Percentiles rank a stretch among this genome's conserved stretches.
phyloP scores from a whole-genome alignment of 371 early-diverging fungal species.

The Apophysomyces sp. region DNA sequence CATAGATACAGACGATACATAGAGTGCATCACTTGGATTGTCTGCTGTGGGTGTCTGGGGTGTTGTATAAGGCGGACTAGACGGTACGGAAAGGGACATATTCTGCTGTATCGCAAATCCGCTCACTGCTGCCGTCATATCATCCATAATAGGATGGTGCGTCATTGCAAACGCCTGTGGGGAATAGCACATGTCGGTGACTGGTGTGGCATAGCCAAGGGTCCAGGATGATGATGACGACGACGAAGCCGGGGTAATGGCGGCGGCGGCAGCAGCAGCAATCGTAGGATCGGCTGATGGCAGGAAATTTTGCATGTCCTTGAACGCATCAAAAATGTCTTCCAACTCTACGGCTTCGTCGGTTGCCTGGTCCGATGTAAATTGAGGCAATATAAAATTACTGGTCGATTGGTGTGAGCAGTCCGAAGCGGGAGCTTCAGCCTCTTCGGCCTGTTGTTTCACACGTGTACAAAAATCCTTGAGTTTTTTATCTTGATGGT shows the following conservation, averaged over 20 bases:
- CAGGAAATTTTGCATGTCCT: conserved; percentile 8
- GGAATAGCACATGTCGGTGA: conserved; percentile 1
- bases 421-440: neutral
- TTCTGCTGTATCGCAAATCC: conserved; percentile 4
- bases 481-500: conserved; percentile 16
- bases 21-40: conserved; percentile 13
- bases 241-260: neutral
- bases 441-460: neutral
- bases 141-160: neutral
- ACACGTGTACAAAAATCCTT: conserved; percentile 3
- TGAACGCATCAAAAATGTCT: conserved; percentile 28
- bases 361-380: conserved; percentile 48
- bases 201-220: neutral
- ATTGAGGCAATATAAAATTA: conserved; percentile 36
- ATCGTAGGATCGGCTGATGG: neutral
- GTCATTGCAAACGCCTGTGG: neutral
- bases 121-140: neutral
- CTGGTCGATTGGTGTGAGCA: neutral
- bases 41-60: conserved; percentile 4
- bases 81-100: conserved; percentile 24
- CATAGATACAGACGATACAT: conserved; percentile 13
- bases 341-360: conserved; percentile 39
- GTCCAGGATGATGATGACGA: neutral
- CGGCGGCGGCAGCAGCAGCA: neutral
- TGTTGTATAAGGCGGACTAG: conserved; percentile 22